Evolutionary conservation across 139 green algal species (phyloP).

Genomic region (Auxenochlorella protothecoides): DNA sequence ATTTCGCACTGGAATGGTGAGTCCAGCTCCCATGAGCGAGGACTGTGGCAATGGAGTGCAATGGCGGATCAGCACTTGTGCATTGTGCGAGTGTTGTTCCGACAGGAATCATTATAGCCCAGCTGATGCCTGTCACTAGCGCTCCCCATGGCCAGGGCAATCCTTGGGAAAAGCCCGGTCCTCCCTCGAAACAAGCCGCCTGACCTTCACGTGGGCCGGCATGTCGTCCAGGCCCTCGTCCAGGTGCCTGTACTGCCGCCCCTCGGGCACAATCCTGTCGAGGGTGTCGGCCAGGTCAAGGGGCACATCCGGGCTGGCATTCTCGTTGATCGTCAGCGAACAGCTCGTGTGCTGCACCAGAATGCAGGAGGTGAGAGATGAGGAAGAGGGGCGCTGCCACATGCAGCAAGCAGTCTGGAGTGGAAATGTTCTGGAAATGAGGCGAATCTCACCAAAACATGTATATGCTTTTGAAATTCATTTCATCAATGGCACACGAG

Average conservation of each 20-base stretch:
- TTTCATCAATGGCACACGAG: too few species aligned
- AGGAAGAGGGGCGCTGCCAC: too few species aligned
- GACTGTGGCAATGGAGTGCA: conserved; percentile 16
- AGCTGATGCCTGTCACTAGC: too few species aligned
- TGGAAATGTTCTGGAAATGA: too few species aligned
- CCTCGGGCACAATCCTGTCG: conserved; percentile 60
- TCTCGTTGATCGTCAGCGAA: conserved; percentile 67
- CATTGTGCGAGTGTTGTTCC: too few species aligned
- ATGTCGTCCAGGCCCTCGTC: conserved; percentile 74
- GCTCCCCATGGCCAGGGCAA: too few species aligned
- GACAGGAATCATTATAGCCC: too few species aligned
- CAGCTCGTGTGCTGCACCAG: conserved; percentile 52
- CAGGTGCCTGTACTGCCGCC: conserved; percentile 50
- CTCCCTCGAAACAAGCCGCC: neutral
- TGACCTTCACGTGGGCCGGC: conserved; percentile 64
- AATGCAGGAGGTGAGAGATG: too few species aligned
- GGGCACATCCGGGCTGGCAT: conserved; percentile 40
- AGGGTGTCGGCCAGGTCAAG: conserved; percentile 64
- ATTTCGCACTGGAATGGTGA: conserved; percentile 43
- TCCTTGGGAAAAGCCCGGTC: neutral
- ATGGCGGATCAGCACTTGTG: too few species aligned
- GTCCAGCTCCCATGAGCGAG: conserved; percentile 52
- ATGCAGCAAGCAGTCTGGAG: too few species aligned
- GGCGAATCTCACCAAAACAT: too few species aligned
- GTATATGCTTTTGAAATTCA: too few species aligned